Conservation (phyloP, 768 basidiomycete species). For the Agrocybe praecox region DNA sequence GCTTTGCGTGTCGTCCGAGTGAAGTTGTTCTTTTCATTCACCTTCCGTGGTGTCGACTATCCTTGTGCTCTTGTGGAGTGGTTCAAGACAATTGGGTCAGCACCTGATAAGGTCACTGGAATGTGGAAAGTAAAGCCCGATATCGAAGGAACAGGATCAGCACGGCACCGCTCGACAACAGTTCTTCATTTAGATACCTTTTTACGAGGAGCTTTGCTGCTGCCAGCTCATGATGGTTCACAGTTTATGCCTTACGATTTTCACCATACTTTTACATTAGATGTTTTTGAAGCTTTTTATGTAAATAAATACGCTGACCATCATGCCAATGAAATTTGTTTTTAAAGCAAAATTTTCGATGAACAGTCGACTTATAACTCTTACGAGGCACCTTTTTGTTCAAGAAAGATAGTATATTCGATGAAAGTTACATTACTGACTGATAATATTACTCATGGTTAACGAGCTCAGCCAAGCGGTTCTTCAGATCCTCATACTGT, state of each 20-base stretch:
- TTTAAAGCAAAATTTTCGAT: no score
- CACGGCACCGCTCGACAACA: not conserved
- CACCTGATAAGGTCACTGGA: conserved; percentile 26
- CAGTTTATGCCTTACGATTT: conserved; percentile 2
- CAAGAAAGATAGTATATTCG: no score
- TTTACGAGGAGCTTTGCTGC: conserved; percentile 2
- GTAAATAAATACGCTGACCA: conserved; percentile 8
- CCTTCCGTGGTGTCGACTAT: conserved; percentile 10
- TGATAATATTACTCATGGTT: no score
- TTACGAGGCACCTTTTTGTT: no score
- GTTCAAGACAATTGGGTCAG: conserved; percentile 20
- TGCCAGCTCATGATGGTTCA: not conserved
- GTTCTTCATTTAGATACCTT: conserved; percentile 8
- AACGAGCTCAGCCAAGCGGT: no score
- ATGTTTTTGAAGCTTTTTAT: conserved; percentile 8
- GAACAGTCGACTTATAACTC: no score
- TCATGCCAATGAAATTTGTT: conserved; percentile 7
- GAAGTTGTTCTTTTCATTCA: conserved; percentile 27
- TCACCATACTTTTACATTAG: not conserved
- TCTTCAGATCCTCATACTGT: no score
- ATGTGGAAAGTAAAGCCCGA: conserved; percentile 38
- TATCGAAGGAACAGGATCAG: not conserved
- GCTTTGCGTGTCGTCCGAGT: conserved; percentile 29
- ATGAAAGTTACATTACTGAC: no score
- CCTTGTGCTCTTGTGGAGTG: conserved; percentile 33